Percentiles rank a stretch among this genome's conserved stretches.
Conservation (phyloP, 1,139 yeast species). For the Yamadazyma triangularis region DNA sequence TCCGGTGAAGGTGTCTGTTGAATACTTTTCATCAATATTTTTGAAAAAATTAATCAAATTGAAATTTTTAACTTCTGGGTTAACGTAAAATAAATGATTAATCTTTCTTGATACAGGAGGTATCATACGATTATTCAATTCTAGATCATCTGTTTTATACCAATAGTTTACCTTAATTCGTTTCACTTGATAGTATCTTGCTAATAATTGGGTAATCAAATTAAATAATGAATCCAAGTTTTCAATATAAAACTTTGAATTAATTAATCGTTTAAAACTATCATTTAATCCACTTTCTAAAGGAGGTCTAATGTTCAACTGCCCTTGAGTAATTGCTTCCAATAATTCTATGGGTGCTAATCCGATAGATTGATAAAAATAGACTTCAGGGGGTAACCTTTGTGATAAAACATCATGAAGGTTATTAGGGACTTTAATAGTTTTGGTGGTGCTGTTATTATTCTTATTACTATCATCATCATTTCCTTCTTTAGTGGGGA, state of each 20-base stretch:
- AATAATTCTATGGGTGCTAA: slow-evolving; percentile 61
- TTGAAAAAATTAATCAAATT: slow-evolving; percentile 31
- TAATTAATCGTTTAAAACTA: slow-evolving; percentile 55
- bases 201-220: slow-evolving; percentile 66
- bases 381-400: slow-evolving; percentile 81
- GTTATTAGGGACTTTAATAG: slow-evolving; percentile 62
- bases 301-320: slow-evolving; percentile 62
- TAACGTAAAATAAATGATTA: slow-evolving; percentile 29
- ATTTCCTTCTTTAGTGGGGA: neutral
- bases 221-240: slow-evolving; percentile 60
- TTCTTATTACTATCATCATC: no score
- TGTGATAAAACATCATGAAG: slow-evolving; percentile 81
- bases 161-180: slow-evolving; percentile 56
- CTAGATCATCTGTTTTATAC: slow-evolving; percentile 48
- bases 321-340: slow-evolving; percentile 66
- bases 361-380: slow-evolving; percentile 79
- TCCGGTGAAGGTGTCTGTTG: slow-evolving; percentile 10
- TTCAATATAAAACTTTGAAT: slow-evolving; percentile 41
- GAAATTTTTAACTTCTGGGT: slow-evolving; percentile 22
- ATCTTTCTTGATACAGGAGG: slow-evolving; percentile 35
- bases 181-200: slow-evolving; percentile 83
- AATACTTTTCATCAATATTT: slow-evolving; percentile 9
- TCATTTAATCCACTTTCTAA: slow-evolving; percentile 60
- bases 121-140: slow-evolving; percentile 48
- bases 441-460: slow-evolving; percentile 5